Evolutionary conservation across 2,329 filamentous ascomycete genomes (phyloP).

Genomic region (Colletotrichum sp.): DNA sequence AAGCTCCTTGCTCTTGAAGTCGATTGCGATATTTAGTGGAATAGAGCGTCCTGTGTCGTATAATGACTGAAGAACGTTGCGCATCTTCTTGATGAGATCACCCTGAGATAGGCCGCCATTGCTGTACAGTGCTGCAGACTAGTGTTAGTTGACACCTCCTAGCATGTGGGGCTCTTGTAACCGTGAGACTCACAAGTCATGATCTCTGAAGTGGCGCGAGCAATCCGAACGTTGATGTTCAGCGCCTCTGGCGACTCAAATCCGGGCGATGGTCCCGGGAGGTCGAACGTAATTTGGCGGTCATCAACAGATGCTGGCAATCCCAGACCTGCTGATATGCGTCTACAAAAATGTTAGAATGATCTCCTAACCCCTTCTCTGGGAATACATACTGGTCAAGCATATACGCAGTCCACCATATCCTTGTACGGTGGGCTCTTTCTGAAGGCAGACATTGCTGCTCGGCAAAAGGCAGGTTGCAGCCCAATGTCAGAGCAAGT

Average conservation of each 20-base stretch:
- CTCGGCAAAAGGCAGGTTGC: conserved; percentile 27
- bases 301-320: conserved; percentile 30
- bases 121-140: conserved; percentile 27
- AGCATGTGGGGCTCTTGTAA: not conserved
- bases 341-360: conserved; percentile 10
- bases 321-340: conserved; percentile 30
- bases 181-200: conserved; percentile 26
- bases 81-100: conserved; percentile 30
- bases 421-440: conserved; percentile 27
- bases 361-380: no score
- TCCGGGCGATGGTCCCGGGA: conserved; percentile 27
- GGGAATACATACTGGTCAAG: conserved; percentile 27
- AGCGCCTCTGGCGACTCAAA: conserved; percentile 29
- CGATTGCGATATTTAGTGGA: conserved; percentile 24
- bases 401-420: conserved; percentile 36
- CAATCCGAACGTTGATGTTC: conserved; percentile 31
- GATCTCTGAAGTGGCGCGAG: conserved; percentile 30
- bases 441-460: conserved; percentile 30
- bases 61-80: conserved; percentile 19
- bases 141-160: not conserved
- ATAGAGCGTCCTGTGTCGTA: conserved; percentile 30
- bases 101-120: conserved; percentile 27
- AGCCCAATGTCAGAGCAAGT: conserved; percentile 30
- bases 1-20: conserved; percentile 25
- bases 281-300: conserved; percentile 29